Percentiles rank a stretch among this genome's conserved stretches.
Evolutionary conservation across 2,329 filamentous ascomycete genomes (phyloP).

Genomic region (Beauveria brongniartii): DNA sequence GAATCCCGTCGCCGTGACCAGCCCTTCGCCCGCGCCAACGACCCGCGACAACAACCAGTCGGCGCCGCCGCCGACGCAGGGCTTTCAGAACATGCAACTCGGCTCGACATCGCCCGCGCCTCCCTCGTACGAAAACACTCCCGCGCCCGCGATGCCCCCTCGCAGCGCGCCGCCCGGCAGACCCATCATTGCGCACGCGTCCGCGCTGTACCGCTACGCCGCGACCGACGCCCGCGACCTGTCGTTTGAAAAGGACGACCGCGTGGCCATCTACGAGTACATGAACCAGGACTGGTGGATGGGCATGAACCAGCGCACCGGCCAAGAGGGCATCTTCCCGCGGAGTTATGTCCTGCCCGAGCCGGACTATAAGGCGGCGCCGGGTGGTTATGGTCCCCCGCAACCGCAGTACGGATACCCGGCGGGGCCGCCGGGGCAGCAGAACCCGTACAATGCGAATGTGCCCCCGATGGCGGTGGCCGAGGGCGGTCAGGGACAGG

Average conservation of each 20-base stretch:
- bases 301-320: constrained; percentile 76
- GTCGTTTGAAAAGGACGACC: constrained; percentile 71
- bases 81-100: constrained; percentile 35
- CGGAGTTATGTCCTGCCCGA: constrained; percentile 76
- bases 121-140: constrained; percentile 44
- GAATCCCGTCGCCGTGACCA: constrained; percentile 19
- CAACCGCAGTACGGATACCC: constrained; percentile 33
- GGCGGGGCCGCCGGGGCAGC: constrained; percentile 36
- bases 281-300: constrained; percentile 98
- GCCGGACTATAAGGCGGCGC: constrained; percentile 43
- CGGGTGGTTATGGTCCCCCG: constrained; percentile 25
- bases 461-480: constrained; percentile 70
- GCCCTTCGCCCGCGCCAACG: constrained; percentile 22
- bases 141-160: constrained; percentile 33
- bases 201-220: constrained; percentile 76
- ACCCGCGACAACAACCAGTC: constrained; percentile 22
- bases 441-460: constrained; percentile 58
- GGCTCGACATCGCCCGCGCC: constrained; percentile 31
- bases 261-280: constrained; percentile 74
- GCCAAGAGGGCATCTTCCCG: constrained; percentile 89
- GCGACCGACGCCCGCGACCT: constrained; percentile 76
- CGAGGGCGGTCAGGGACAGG: constrained; percentile 36
- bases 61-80: constrained; percentile 24
- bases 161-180: constrained; percentile 28
- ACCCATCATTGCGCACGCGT: constrained; percentile 62